Conservation (phyloP, 805 yeast genomes). For the Hyphopichia homilentoma region DNA sequence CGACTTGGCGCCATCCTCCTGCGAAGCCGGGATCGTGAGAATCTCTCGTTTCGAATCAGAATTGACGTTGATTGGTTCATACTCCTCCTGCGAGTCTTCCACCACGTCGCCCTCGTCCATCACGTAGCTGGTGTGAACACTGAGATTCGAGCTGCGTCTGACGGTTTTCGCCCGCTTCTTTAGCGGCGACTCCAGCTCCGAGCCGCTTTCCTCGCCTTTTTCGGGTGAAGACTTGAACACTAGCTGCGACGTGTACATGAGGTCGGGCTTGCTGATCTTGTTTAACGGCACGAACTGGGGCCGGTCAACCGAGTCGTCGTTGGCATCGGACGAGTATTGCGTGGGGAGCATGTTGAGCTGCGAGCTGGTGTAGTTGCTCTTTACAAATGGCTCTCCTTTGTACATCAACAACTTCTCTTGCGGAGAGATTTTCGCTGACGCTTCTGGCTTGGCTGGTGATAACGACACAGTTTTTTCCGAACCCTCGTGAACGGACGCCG, state of each 20-base stretch:
- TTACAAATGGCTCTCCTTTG: slow-evolving; percentile 2
- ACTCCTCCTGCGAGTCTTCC: slow-evolving; percentile 14
- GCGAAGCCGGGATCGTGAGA: no score
- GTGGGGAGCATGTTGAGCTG: slow-evolving; percentile 20
- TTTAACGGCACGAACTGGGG: slow-evolving; percentile 1
- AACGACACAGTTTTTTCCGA: no score
- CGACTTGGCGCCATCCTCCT: neutral
- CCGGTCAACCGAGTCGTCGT: slow-evolving; percentile 3
- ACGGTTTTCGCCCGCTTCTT: neutral
- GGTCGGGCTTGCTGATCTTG: slow-evolving; percentile 1
- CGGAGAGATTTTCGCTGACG: no score
- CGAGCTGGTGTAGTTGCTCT: slow-evolving; percentile 5
- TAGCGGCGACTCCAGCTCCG: slow-evolving; percentile 6
- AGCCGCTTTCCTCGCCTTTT: neutral
- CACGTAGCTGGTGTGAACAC: neutral
- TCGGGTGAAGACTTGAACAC: neutral
- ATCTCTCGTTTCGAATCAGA: neutral
- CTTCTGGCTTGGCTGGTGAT: no score
- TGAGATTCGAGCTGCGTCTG: neutral
- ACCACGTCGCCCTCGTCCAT: slow-evolving; percentile 2
- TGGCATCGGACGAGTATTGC: slow-evolving; percentile 20
- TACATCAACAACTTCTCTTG: slow-evolving; percentile 2
- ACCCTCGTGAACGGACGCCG: no score
- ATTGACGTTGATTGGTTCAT: neutral
- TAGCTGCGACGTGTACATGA: slow-evolving; percentile 1